Conservation (phyloP, 805 yeast genomes). For the Hanseniaspora jakobsenii region DNA sequence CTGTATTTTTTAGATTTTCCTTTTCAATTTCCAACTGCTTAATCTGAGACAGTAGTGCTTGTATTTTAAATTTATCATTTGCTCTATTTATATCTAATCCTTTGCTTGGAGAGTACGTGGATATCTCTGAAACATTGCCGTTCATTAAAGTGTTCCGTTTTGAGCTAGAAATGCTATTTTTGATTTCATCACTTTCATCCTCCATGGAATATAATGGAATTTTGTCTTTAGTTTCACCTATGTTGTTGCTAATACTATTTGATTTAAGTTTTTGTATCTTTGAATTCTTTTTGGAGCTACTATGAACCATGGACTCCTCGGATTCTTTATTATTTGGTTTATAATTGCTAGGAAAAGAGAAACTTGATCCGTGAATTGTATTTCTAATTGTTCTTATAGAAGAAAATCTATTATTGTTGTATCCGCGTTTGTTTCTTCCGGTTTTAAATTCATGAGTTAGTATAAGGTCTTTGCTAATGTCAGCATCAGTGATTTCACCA, state of each 20-base stretch:
- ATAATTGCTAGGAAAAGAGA: not conserved
- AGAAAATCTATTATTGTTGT: conserved; percentile 1
- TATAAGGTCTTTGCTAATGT: conserved; percentile 4
- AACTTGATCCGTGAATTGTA: conserved; percentile 6
- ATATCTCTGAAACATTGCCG: not conserved
- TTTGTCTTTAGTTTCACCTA: not conserved
- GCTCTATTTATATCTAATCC: not conserved
- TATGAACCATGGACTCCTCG: not conserved
- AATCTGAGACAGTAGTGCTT: conserved; percentile 3
- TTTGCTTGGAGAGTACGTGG: not conserved
- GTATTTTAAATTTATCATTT: conserved; percentile 5
- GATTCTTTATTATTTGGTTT: not conserved
- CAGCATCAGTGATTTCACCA: no score
- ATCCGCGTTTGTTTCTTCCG: conserved; percentile 2
- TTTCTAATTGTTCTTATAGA: conserved; percentile 10
- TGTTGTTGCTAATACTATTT: not conserved
- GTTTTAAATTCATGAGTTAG: conserved; percentile 9
- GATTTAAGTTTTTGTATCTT: not conserved
- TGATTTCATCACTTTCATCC: not conserved
- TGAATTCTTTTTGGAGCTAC: conserved; percentile 2
- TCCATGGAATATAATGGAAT: no score
- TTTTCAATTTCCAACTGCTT: conserved; percentile 10
- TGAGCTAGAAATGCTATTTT: not conserved
- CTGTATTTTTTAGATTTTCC: not conserved
- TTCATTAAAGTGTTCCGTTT: not conserved